Conservation (phyloP, 2,329 filamentous ascomycete genomes). For the Emmonsiellopsis sp. region DNA sequence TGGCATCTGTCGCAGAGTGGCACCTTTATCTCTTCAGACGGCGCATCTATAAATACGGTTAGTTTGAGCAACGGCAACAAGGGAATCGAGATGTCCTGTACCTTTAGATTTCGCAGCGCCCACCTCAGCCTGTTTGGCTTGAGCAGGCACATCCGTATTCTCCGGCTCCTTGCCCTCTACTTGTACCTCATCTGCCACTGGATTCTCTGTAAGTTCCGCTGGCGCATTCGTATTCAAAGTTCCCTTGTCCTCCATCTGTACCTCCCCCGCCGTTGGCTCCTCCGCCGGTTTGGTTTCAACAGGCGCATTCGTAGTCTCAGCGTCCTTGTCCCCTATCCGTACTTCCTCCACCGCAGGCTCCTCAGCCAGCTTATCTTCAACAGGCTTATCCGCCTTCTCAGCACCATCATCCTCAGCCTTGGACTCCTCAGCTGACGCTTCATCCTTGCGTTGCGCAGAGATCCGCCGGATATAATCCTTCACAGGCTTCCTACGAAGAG, state of each 20-base stretch:
- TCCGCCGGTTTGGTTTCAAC: conserved; percentile 3
- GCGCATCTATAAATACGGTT: background rate
- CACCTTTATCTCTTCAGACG: conserved; percentile 9
- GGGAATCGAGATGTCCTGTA: background rate
- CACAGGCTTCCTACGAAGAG: conserved; percentile 39
- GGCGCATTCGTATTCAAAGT: background rate
- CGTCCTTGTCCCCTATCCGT: background rate
- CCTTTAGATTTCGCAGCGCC: background rate
- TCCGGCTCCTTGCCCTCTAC: background rate
- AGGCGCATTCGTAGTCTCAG: background rate
- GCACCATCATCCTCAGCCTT: background rate
- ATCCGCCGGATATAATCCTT: conserved; percentile 23
- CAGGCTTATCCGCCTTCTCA: conserved; percentile 12
- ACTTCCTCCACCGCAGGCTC: background rate
- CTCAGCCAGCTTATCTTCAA: background rate
- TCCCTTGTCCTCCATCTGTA: background rate
- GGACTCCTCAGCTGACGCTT: conserved; percentile 1
- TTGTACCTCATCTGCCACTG: background rate
- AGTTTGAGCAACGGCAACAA: background rate
- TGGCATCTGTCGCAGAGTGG: conserved; percentile 86
- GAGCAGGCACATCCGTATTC: conserved; percentile 5
- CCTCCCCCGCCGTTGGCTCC: conserved; percentile 9
- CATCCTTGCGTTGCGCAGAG: background rate
- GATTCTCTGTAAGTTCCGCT: too few relatives aligned
- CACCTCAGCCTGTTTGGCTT: background rate